These are phyloP conservation scores for Apophysomyces variabilis DNA, from an alignment of 371 early-diverging fungal species.

Conservation along the genomic window DNA sequence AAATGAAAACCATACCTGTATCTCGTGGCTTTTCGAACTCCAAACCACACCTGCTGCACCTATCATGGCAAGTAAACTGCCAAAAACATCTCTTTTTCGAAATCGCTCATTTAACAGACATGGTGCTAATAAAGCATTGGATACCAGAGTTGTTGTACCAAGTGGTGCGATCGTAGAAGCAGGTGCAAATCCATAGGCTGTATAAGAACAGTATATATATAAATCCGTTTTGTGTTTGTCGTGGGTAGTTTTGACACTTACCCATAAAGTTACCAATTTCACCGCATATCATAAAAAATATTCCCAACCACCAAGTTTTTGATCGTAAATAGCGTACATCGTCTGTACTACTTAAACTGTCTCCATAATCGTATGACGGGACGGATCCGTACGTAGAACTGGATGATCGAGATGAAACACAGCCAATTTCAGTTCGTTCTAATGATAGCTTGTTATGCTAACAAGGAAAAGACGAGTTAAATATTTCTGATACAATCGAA, in stretches of 20 bases:
- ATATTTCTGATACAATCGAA: conserved; percentile 9
- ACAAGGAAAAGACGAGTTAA: not conserved
- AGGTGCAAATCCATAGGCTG: conserved; percentile 74
- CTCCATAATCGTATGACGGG: conserved; percentile 10
- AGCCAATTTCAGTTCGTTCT: not conserved
- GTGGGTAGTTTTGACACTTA: conserved; percentile 14
- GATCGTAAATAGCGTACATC: conserved; percentile 48
- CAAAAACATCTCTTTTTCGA: conserved; percentile 58
- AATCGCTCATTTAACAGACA: conserved; percentile 64
- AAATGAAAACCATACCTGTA: conserved; percentile 38
- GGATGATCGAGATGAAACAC: conserved; percentile 20
- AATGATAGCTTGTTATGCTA: conserved; percentile 22
- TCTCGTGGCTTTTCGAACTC: conserved; percentile 54
- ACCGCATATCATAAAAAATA: conserved; percentile 61
- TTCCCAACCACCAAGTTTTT: conserved; percentile 69
- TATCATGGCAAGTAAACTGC: conserved; percentile 59
- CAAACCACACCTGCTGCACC: conserved; percentile 70
- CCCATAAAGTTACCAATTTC: conserved; percentile 55
- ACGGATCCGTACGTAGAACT: conserved; percentile 1
- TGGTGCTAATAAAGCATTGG: conserved; percentile 71
- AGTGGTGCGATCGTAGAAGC: conserved; percentile 73
- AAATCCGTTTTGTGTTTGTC: not conserved
- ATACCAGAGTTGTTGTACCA: conserved; percentile 68
- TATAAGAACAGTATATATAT: not conserved
- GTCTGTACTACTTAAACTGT: conserved; percentile 20